phyloP scores from a whole-genome alignment of 305 asterid genomes.

The Rubia occidens region DNA sequence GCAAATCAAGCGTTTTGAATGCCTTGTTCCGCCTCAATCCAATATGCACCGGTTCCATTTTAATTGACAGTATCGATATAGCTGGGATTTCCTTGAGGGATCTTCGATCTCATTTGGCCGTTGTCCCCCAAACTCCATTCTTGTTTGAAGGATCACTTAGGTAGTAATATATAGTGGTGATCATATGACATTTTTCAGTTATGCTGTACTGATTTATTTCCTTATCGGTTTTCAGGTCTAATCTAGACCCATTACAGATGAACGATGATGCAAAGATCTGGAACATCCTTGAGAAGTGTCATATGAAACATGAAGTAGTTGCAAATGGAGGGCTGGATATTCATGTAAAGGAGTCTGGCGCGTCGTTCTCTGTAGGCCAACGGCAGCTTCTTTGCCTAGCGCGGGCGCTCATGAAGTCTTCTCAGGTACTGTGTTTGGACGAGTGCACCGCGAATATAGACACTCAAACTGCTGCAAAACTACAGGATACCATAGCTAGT shows the following conservation, averaged over 20 bases:
- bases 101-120: constrained; percentile 69
- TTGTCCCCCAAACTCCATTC: constrained; percentile 90
- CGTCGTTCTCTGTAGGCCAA: constrained; percentile 86
- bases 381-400: constrained; percentile 94
- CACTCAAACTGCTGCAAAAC: constrained; percentile 71
- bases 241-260: constrained; percentile 58
- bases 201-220: neutral
- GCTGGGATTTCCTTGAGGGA: constrained; percentile 50
- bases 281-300: constrained; percentile 63
- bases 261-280: constrained; percentile 53
- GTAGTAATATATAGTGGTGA: constrained; percentile 22
- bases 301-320: constrained; percentile 73
- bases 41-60: constrained; percentile 48
- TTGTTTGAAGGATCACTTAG: constrained; percentile 88
- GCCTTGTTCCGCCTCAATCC: constrained; percentile 77
- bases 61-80: constrained; percentile 57
- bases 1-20: constrained; percentile 86
- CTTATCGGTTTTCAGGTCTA: constrained; percentile 44
- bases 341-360: constrained; percentile 67
- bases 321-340: constrained; percentile 73
- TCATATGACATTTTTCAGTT: neutral
- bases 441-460: constrained; percentile 91
- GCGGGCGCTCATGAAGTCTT: constrained; percentile 76
- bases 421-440: constrained; percentile 85
- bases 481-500: constrained; percentile 54